Evolutionary conservation across 805 yeast species (phyloP).

Genomic region (Candida pini): DNA sequence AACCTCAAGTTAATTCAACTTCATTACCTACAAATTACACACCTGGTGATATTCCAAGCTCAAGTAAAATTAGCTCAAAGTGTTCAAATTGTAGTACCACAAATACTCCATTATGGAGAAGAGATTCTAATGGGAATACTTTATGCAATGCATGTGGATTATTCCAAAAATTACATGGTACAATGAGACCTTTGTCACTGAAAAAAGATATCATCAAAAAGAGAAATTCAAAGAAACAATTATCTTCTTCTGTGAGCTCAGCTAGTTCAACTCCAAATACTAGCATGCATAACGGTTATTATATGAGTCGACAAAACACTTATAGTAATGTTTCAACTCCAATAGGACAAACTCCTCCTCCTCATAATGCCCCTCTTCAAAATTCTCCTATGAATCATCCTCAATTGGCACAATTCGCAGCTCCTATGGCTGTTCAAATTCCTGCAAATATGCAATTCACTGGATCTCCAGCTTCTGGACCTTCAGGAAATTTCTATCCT

Average conservation of each 20-base stretch:
- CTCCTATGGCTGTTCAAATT: conserved; percentile 1
- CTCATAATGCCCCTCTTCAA: conserved; percentile 7
- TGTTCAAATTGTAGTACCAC: conserved; percentile 55
- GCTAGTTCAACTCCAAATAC: too few species aligned
- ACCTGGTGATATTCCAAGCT: background rate
- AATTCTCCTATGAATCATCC: too few species aligned
- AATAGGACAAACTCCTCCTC: background rate
- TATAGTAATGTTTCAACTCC: conserved; percentile 2
- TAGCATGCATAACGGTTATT: conserved; percentile 4
- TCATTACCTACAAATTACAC: conserved; percentile 2
- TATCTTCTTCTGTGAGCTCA: too few species aligned
- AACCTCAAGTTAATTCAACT: background rate
- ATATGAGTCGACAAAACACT: conserved; percentile 4
- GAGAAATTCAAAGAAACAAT: conserved; percentile 41
- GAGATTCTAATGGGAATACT: conserved; percentile 54
- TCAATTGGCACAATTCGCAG: too few species aligned
- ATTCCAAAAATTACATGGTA: conserved; percentile 55
- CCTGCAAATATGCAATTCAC: conserved; percentile 8
- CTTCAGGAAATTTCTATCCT: conserved; percentile 8
- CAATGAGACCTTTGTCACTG: conserved; percentile 52
- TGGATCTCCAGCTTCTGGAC: conserved; percentile 2
- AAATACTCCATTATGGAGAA: conserved; percentile 59
- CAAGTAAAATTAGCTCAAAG: conserved; percentile 27
- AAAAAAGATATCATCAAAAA: conserved; percentile 56
- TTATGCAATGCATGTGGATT: conserved; percentile 63